Evolutionary conservation across 257 asterid genomes (phyloP).

Genomic region (Plantago major): DNA sequence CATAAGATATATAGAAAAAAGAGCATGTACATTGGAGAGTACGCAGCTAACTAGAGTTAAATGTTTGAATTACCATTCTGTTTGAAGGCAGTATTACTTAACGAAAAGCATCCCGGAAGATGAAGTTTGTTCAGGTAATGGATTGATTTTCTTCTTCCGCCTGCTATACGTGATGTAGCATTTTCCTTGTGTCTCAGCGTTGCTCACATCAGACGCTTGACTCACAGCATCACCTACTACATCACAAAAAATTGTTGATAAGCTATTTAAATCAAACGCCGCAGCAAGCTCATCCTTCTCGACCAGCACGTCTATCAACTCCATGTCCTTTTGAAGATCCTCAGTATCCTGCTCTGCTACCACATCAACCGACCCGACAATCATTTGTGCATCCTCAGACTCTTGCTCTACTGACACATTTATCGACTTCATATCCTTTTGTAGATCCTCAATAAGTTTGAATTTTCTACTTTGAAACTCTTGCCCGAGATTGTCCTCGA

Average conservation of each 20-base stretch:
- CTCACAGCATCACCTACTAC: slow-evolving; percentile 16
- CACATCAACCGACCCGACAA: slow-evolving; percentile 31
- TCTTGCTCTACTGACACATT: slow-evolving; percentile 34
- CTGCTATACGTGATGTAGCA: slow-evolving; percentile 38
- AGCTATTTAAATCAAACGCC: slow-evolving; percentile 23
- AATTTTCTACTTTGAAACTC: slow-evolving; percentile 15
- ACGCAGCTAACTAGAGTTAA: not conserved
- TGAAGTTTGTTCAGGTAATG: slow-evolving; percentile 25
- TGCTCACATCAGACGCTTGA: slow-evolving; percentile 19
- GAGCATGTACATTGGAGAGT: not conserved
- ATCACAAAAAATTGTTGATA: slow-evolving; percentile 24
- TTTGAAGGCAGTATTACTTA: not conserved
- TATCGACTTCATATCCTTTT: slow-evolving; percentile 24
- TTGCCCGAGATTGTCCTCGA: slow-evolving; percentile 17
- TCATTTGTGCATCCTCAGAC: slow-evolving; percentile 6
- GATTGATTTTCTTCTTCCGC: slow-evolving; percentile 32
- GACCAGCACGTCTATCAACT: slow-evolving; percentile 34
- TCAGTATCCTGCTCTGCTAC: slow-evolving; percentile 26
- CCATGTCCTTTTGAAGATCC: slow-evolving; percentile 13
- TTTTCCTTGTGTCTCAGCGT: slow-evolving; percentile 16
- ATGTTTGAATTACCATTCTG: slow-evolving; percentile 21
- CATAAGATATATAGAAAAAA: not conserved
- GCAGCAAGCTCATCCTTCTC: slow-evolving; percentile 31
- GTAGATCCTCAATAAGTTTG: slow-evolving; percentile 9
- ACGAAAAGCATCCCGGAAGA: slow-evolving; percentile 14